Base-by-base conservation (phyloP, 2,329 filamentous ascomycete genomes). In the Coleophoma cylindrospora region DNA sequence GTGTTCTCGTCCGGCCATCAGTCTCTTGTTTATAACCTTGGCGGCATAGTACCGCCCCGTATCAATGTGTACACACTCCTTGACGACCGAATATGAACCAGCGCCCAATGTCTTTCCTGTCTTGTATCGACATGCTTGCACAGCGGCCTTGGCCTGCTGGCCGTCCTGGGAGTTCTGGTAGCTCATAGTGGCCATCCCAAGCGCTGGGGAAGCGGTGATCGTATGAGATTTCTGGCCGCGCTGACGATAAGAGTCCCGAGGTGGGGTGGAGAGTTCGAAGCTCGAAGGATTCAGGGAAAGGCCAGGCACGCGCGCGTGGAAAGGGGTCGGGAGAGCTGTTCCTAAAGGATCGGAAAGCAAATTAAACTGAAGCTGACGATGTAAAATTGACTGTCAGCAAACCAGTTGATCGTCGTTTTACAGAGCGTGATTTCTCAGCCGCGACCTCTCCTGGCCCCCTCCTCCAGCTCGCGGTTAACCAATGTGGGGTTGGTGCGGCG, bases 41-140 rank as follows among this genome's bases (percentile, higher is more conserved):
- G 94, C 92, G 27, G 94, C 94, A 84, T 97, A 99, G 72, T 96
- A 97, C 58, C 91, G 84, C 43, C 92, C 92, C 0, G 94, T 97
- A 62, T 97, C 92, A 64, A 97, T 97, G 68, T 99, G 94, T 27
- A 97, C 91, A 67, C 94, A 99, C 74, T 99, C 94, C 70, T 97
- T 97, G 56, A 99, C 94, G 45, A 97, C 94, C 36, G 91, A 96
- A 73, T 99, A 99, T 50, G 91, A 96, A 57, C 94, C 94, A 34
- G 94, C 91, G 56, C 94, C 94, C 50, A 99, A 76, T 21, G 94
- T 97, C 79, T 99, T 99, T 57, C 94, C 94, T 7, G 95, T 96
- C 75, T 97, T 99, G 79, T 99, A 99, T 60, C 91, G 84, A 69
- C 92, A 99, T 62, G 94, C 91, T 72, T 97, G 91, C 56, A 97